These are phyloP conservation scores for Eutrema salsugineum DNA, from an alignment of 441 rosid genomes.

Conservation along the genomic window DNA sequence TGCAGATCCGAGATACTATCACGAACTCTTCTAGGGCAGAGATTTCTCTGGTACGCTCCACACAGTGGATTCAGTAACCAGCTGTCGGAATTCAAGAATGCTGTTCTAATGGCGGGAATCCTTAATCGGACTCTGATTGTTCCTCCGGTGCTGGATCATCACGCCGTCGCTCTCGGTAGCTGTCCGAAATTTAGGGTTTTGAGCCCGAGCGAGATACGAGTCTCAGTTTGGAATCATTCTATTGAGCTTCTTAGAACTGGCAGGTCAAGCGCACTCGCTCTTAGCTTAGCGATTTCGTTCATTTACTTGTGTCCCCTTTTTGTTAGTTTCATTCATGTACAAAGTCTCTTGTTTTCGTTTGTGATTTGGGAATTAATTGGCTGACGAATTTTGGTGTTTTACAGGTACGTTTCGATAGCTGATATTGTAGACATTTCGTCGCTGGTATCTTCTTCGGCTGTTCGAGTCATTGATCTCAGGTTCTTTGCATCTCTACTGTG, in stretches of 20 bases:
- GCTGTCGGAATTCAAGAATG: constrained; percentile 85
- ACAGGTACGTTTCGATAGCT: constrained; percentile 78
- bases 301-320: not conserved
- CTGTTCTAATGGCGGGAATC: constrained; percentile 57
- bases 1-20: constrained; percentile 37
- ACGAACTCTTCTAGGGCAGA: constrained; percentile 28
- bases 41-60: constrained; percentile 70
- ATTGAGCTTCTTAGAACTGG: constrained; percentile 57
- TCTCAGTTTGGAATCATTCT: constrained; percentile 67
- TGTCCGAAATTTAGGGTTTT: constrained; percentile 95
- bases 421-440: constrained; percentile 77
- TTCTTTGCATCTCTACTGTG: constrained; percentile 70
- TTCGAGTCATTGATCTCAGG: constrained; percentile 72
- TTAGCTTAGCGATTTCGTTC: not conserved
- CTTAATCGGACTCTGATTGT: constrained; percentile 79
- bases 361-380: not conserved
- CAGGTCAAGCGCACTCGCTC: constrained; percentile 40
- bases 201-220: constrained; percentile 51
- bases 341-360: not conserved
- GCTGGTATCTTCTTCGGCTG: constrained; percentile 53
- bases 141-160: constrained; percentile 92
- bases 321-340: no score
- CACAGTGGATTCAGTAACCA: constrained; percentile 98
- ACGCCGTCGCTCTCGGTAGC: constrained; percentile 94
- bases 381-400: constrained; percentile 13